Percentiles rank a stretch among this genome's conserved stretches.
Evolutionary conservation across 1,139 yeast species (phyloP).

Genomic region (Kluyveromyces sp.): DNA sequence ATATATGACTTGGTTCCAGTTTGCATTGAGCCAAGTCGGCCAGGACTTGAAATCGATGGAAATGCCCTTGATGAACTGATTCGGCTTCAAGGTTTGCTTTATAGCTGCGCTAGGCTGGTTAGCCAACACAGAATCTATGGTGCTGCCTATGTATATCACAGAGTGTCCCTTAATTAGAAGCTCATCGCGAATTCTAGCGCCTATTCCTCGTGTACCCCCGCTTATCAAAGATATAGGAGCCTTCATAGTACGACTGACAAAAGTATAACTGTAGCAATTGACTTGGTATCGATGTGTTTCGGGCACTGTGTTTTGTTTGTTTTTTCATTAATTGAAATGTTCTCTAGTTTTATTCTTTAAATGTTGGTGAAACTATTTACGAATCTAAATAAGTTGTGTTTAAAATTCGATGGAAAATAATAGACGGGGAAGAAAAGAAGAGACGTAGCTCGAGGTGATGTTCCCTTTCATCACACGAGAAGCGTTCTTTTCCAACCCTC

Average conservation of each 20-base stretch:
- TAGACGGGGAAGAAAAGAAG: neutral
- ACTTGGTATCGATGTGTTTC: no score
- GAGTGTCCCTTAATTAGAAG: conserved; percentile 58
- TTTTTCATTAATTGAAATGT: no score
- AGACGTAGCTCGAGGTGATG: no score
- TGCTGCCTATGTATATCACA: conserved; percentile 55
- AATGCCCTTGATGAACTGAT: conserved; percentile 29
- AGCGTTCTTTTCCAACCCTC: no score
- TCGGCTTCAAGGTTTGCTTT: conserved; percentile 19
- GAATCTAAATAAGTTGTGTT: neutral
- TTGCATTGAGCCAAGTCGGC: conserved; percentile 22
- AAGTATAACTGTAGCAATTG: no score
- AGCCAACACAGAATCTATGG: conserved; percentile 33
- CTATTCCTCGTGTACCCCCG: conserved; percentile 86
- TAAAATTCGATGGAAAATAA: neutral
- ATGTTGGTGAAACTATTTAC: conserved; percentile 1
- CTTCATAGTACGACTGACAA: neutral
- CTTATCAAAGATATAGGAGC: conserved; percentile 44
- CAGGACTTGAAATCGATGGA: conserved; percentile 43
- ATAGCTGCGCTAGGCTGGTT: conserved; percentile 34
- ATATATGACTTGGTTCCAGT: neutral
- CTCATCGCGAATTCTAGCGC: conserved; percentile 52
- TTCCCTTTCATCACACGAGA: no score
- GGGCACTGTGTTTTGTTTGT: no score
- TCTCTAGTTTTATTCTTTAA: neutral